Evolutionary conservation across 805 yeast genomes (phyloP).

Genomic region (Starmerella apicola): DNA sequence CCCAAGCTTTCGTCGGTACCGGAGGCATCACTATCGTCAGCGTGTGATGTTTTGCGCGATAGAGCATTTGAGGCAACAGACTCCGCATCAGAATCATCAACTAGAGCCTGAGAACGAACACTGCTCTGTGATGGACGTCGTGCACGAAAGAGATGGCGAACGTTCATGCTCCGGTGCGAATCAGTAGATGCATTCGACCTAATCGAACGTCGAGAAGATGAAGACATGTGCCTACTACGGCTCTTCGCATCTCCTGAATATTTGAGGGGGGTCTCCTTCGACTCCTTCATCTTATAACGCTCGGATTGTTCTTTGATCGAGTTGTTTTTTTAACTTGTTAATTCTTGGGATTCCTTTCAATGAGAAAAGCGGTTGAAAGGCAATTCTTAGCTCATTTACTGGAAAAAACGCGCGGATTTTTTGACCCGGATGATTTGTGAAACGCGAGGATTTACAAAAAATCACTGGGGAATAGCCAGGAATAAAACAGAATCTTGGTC

Average conservation of each 20-base stretch:
- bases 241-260: background rate
- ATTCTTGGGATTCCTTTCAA: too few species aligned
- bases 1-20: conserved; percentile 33
- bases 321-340: too few species aligned
- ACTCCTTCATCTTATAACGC: conserved; percentile 1
- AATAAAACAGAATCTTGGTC: too few species aligned
- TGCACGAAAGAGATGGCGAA: conserved; percentile 6
- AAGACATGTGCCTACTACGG: conserved; percentile 6
- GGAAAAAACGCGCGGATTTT: too few species aligned
- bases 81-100: conserved; percentile 2
- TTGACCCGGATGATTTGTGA: too few species aligned
- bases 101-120: conserved; percentile 12
- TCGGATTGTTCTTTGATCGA: too few species aligned
- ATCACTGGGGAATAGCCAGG: too few species aligned
- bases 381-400: background rate
- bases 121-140: conserved; percentile 14
- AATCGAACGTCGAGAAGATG: conserved; percentile 9
- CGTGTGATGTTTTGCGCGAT: conserved; percentile 14
- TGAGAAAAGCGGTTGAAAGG: background rate
- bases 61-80: conserved; percentile 4
- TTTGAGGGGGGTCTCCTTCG: background rate
- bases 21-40: conserved; percentile 22
- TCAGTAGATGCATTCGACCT: conserved; percentile 6
- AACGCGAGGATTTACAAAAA: too few species aligned
- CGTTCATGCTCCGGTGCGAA: conserved; percentile 2